Base-by-base conservation (phyloP, 2,329 filamentous ascomycete genomes). In the Hypoxylon sp. region DNA sequence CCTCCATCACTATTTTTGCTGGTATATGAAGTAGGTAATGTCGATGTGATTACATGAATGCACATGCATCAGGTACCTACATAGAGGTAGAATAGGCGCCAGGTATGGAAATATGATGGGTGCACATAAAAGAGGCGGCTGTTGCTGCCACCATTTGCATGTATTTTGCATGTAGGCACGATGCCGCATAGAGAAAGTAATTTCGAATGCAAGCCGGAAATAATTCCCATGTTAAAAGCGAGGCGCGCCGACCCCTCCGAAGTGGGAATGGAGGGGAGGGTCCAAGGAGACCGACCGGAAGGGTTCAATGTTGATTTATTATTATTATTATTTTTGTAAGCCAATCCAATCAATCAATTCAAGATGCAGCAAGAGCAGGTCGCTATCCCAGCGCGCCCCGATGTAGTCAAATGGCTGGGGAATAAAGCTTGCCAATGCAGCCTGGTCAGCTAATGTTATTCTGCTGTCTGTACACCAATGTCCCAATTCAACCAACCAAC, bases 171-270 rank as follows among this genome's bases (percentile, higher is more conserved):
- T 44, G 17, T 44, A 44, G 32, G 32, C 3, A 15, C 32, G 32
- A 37, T 37, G 13, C 32, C 32, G 32, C 32, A 37, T 37, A 15
- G 32, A 37, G 32, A 13, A 5, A 15, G 32, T 37, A 62, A 55
- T 55, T 31, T 37, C 39, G 24, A 51, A 42, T 62, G 48, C 32
- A 35, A 35, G 44, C 42, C 58, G 64, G 64, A 67, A 67, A 62
- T 62, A 67, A 59, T 47, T 44, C 46, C 32, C 42, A 37, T 39
- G 47, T 39, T 11, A 60, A 66, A 48, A 66, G 64, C 64, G 65
- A 67, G 44, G 42, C 35, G 27, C 55, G 50, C 65, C 65, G 65
- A 63, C 65, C 50, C 47, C 48, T 63, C 65, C 65, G 65, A 67
- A 24, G 21, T 58, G 53, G 53, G 31, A 29, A 39, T 37, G 15